Evolutionary conservation across 345 rosid genomes (phyloP).

Genomic region (Gossypium longicalyx): DNA sequence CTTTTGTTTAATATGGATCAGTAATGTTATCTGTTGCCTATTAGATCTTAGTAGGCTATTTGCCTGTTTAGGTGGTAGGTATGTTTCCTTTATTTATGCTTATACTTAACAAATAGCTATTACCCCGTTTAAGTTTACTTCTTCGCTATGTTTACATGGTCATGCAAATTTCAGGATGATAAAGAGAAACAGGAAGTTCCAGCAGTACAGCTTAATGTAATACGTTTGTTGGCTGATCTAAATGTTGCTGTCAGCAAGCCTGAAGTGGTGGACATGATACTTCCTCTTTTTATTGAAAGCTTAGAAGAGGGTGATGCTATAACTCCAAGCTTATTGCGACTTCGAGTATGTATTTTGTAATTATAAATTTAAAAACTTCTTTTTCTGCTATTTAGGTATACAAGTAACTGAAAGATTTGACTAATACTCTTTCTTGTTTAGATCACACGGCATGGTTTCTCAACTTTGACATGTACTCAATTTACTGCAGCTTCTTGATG

Average conservation of each 20-base stretch:
- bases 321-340: constrained; percentile 79
- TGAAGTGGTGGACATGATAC: constrained; percentile 95
- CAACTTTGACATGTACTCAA: constrained; percentile 19
- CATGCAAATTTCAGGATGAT: constrained; percentile 63
- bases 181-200: constrained; percentile 73
- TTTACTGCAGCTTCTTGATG: constrained; percentile 88
- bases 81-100: not conserved
- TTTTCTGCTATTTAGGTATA: constrained; percentile 7
- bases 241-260: constrained; percentile 86
- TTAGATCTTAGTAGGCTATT: constrained; percentile 9
- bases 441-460: constrained; percentile 25
- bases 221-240: constrained; percentile 88
- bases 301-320: constrained; percentile 99
- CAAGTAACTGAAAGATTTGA: constrained; percentile 15
- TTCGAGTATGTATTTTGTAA: constrained; percentile 56
- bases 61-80: constrained; percentile 7
- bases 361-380: constrained; percentile 12
- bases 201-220: constrained; percentile 80
- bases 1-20: constrained; percentile 7
- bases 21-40: not conserved
- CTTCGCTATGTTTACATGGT: not conserved
- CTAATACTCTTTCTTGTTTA: constrained; percentile 19
- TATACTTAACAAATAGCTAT: constrained; percentile 2
- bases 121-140: not conserved
- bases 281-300: constrained; percentile 94